These are phyloP conservation scores for Gnetum montanum DNA, from an alignment of 75 land plant genomes.

Conservation along the genomic window DNA sequence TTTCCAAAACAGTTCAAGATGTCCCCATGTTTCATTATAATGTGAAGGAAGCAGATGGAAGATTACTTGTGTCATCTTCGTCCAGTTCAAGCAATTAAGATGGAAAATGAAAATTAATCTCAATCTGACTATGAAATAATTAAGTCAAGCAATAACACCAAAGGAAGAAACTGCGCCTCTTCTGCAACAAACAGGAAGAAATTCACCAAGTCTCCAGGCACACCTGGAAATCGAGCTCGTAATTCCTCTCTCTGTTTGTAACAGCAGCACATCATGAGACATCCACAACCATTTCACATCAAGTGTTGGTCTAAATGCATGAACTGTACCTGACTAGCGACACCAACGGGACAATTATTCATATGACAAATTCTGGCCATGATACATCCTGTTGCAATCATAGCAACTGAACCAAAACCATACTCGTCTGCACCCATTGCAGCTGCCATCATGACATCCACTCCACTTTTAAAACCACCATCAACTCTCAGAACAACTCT, in stretches of 20 bases:
- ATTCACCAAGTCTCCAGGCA: conserved; percentile 87
- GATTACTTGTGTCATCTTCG: too few relatives aligned
- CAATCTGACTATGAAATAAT: too few relatives aligned
- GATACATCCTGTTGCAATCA: conserved; percentile 41
- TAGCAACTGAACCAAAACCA: conserved; percentile 39
- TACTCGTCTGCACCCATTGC: conserved; percentile 40
- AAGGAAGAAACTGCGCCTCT: conserved; percentile 30
- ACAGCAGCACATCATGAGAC: background rate
- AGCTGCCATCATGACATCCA: conserved; percentile 31
- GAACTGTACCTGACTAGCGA: conserved; percentile 50
- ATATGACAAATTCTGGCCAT: conserved; percentile 43
- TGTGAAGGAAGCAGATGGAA: background rate
- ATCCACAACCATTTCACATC: background rate
- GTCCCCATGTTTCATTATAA: too few relatives aligned
- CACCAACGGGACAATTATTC: conserved; percentile 44
- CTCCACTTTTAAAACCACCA: conserved; percentile 41
- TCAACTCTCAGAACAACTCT: conserved; percentile 26
- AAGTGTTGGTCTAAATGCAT: background rate
- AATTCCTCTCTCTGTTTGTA: conserved; percentile 69
- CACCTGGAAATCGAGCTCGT: conserved; percentile 93
- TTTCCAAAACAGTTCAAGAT: too few relatives aligned
- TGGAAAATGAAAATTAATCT: too few relatives aligned
- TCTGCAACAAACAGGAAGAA: conserved; percentile 86
- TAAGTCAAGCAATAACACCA: too few relatives aligned
- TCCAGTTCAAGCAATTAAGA: too few relatives aligned